A percentile compares a stretch with the other conserved stretches of the same genome.
phyloP scores from a whole-genome alignment of 2,329 filamentous ascomycete genomes.

The Penicillium sp. region DNA sequence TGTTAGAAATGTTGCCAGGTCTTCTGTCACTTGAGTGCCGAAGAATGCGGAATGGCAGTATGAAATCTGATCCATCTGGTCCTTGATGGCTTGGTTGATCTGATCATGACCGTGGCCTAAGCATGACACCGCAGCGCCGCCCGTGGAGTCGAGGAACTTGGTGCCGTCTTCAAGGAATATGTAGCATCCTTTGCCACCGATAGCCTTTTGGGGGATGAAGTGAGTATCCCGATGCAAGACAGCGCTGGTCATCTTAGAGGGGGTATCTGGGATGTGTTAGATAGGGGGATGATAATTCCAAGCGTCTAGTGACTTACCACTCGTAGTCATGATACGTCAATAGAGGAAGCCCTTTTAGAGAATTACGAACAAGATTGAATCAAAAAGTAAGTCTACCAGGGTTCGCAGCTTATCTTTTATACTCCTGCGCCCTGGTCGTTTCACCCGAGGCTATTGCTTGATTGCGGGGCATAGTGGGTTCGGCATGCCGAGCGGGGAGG shows the following conservation, averaged over 20 bases:
- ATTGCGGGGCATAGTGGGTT: conserved; percentile 29
- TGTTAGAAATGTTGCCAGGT: conserved; percentile 58
- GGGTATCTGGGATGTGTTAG: conserved; percentile 7
- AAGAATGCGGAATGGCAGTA: conserved; percentile 68
- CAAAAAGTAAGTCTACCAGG: neutral
- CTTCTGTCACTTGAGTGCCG: conserved; percentile 59
- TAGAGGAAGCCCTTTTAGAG: neutral
- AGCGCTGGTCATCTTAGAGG: conserved; percentile 31
- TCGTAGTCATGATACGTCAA: neutral
- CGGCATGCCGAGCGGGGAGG: conserved; percentile 38
- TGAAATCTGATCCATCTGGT: conserved; percentile 64
- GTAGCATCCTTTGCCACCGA: conserved; percentile 58
- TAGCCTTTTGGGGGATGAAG: conserved; percentile 54
- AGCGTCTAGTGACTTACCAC: neutral
- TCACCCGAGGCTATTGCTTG: conserved; percentile 28
- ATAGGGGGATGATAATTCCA: neutral
- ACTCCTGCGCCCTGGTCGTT: neutral
- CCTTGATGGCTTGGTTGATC: conserved; percentile 64
- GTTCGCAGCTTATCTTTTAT: neutral
- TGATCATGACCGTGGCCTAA: conserved; percentile 70
- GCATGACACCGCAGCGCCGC: conserved; percentile 74
- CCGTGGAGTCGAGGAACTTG: conserved; percentile 72
- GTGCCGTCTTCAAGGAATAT: conserved; percentile 62
- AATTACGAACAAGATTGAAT: neutral
- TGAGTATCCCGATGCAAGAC: conserved; percentile 61